Evolutionary conservation across 1,284 basidiomycete species (phyloP).

Genomic region (Bondarzewia mesenterica): DNA sequence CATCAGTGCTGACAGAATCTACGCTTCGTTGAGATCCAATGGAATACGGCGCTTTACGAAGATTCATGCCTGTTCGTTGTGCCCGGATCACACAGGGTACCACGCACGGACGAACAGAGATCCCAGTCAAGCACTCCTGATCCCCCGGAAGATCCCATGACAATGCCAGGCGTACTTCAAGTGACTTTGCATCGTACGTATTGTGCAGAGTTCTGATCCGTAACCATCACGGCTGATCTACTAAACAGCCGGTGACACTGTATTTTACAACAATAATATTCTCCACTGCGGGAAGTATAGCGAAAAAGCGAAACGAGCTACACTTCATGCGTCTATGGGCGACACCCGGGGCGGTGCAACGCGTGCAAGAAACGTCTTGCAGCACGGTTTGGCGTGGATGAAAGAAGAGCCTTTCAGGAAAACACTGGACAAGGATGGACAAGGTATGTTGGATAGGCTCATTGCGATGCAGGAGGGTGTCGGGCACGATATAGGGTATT

Average conservation of each 20-base stretch:
- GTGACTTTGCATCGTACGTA: constrained; percentile 55
- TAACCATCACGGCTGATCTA: too few relatives aligned
- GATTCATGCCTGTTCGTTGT: constrained; percentile 74
- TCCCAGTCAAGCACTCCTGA: constrained; percentile 45
- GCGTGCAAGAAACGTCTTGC: constrained; percentile 72
- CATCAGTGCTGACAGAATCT: background rate
- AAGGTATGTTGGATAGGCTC: constrained; percentile 55
- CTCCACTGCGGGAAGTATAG: constrained; percentile 69
- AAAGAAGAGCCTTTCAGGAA: constrained; percentile 45
- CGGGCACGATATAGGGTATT: constrained; percentile 40
- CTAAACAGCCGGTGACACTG: constrained; percentile 57
- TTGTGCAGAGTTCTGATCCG: background rate
- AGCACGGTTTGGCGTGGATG: constrained; percentile 77
- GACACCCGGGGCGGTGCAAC: constrained; percentile 52
- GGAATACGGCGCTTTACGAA: constrained; percentile 75
- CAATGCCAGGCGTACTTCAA: constrained; percentile 62
- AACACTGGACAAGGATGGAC: constrained; percentile 39
- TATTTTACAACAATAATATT: constrained; percentile 81
- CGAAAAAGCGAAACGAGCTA: constrained; percentile 46
- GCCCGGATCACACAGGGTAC: constrained; percentile 56
- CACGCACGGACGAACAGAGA: constrained; percentile 57
- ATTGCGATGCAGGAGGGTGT: constrained; percentile 46
- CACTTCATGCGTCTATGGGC: constrained; percentile 71
- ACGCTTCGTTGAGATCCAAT: constrained; percentile 53
- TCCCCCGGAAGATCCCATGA: constrained; percentile 48